Percentiles rank a stretch among this genome's conserved stretches.
These are phyloP conservation scores for Lactarius akahatsu DNA, from an alignment of 768 basidiomycete genomes.

Conservation along the genomic window DNA sequence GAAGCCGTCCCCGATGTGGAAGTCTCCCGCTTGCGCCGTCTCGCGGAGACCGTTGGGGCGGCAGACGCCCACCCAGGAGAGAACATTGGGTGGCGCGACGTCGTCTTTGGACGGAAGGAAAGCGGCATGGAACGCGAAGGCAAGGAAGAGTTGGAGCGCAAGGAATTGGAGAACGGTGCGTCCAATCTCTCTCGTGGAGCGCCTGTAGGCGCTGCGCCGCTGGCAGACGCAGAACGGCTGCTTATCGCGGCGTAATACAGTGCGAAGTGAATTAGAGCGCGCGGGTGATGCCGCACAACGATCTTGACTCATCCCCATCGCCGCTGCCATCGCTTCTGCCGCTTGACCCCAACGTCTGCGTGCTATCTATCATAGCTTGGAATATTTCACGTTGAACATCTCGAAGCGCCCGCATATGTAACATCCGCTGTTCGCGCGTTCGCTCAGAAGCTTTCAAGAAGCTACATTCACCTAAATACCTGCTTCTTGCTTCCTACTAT, in stretches of 20 bases:
- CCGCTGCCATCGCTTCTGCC: conserved; percentile 2
- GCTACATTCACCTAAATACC: conserved; percentile 8
- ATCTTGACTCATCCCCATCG: conserved; percentile 3
- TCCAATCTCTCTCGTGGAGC: neutral
- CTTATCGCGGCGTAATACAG: conserved; percentile 7
- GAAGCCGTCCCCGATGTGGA: conserved; percentile 49
- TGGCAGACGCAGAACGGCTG: neutral
- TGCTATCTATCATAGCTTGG: neutral
- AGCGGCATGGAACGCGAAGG: conserved; percentile 21
- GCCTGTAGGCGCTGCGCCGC: neutral
- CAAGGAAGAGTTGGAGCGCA: conserved; percentile 24
- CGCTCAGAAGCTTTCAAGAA: neutral
- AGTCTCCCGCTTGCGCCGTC: conserved; percentile 51
- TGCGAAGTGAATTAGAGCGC: conserved; percentile 9
- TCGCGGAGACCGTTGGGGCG: conserved; percentile 42
- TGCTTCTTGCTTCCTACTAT: conserved; percentile 11
- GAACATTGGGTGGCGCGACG: conserved; percentile 22
- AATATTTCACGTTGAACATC: conserved; percentile 4
- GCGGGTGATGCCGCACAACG: conserved; percentile 9
- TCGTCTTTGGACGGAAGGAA: conserved; percentile 25
- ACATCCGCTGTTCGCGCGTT: conserved; percentile 8
- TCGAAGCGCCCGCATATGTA: conserved; percentile 14
- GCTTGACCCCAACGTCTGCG: neutral
- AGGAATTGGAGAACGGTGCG: conserved; percentile 22
- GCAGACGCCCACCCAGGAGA: conserved; percentile 24